Conservation (phyloP, 257 asterid genomes). For the Nicotiana tabacum region DNA sequence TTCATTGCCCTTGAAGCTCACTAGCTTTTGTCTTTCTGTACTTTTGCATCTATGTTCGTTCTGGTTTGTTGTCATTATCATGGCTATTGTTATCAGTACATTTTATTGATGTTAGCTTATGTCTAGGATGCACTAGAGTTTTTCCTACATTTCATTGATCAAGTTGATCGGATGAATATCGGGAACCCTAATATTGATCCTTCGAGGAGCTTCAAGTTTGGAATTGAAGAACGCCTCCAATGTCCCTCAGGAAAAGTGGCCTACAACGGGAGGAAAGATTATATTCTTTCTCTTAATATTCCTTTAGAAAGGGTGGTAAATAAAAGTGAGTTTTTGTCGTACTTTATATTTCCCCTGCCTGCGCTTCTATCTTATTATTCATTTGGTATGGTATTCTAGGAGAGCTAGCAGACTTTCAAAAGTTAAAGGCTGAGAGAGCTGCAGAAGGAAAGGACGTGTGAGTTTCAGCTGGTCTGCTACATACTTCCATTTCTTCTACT, state of each 20-base stretch:
- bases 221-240: constrained; percentile 88
- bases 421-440: constrained; percentile 63
- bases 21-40: constrained; percentile 5
- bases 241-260: constrained; percentile 90
- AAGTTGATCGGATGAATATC: constrained; percentile 69
- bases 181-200: constrained; percentile 66
- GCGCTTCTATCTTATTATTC: constrained; percentile 4
- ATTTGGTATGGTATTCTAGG: constrained; percentile 36
- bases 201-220: constrained; percentile 89
- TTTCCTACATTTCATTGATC: constrained; percentile 92
- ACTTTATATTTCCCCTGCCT: no score
- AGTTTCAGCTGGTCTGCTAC: constrained; percentile 31
- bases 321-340: constrained; percentile 54
- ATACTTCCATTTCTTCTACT: constrained; percentile 1
- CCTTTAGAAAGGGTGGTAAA: constrained; percentile 85
- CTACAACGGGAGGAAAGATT: constrained; percentile 75
- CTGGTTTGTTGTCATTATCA: not conserved
- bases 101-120: constrained; percentile 20
- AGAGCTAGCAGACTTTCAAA: constrained; percentile 64
- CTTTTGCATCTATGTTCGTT: not conserved
- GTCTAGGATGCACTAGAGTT: constrained; percentile 92
- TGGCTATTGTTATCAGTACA: not conserved
- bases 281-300: constrained; percentile 72
- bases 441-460: constrained; percentile 72
- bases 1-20: not conserved